Conservation (phyloP, 768 basidiomycete genomes). For the Russula abietina region DNA sequence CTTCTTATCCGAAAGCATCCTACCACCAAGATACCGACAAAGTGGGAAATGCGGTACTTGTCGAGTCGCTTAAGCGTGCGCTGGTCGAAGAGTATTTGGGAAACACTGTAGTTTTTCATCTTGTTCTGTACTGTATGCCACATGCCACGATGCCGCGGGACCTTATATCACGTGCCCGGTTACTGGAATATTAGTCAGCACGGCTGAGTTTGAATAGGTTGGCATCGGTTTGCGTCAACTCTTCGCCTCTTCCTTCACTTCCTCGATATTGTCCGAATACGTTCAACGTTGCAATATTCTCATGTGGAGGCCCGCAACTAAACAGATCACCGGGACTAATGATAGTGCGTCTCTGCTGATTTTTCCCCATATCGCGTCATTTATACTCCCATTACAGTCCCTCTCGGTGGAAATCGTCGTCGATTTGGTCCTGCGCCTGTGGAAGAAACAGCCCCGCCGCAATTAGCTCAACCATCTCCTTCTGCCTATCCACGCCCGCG, state of each 20-base stretch:
- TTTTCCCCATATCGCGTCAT: constrained; percentile 4
- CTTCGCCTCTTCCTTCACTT: constrained; percentile 22
- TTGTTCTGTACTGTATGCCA: background rate
- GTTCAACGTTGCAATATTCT: constrained; percentile 23
- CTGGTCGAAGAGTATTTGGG: constrained; percentile 76
- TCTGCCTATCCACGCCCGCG: constrained; percentile 72
- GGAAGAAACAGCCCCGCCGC: constrained; percentile 77
- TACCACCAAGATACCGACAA: constrained; percentile 69
- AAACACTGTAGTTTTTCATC: constrained; percentile 27
- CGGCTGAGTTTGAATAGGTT: constrained; percentile 22
- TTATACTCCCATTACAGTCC: constrained; percentile 40
- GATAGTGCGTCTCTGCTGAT: constrained; percentile 55
- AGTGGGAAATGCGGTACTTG: constrained; percentile 61
- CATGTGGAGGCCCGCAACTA: constrained; percentile 89
- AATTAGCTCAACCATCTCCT: constrained; percentile 81
- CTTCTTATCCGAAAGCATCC: constrained; percentile 67
- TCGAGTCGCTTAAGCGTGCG: constrained; percentile 73
- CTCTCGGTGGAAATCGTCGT: constrained; percentile 72
- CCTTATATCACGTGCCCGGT: background rate
- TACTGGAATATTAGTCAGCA: constrained; percentile 10
- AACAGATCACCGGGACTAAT: constrained; percentile 88
- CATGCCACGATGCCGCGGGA: no score
- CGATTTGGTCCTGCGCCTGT: constrained; percentile 85
- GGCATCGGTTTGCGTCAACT: constrained; percentile 18
- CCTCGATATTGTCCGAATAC: constrained; percentile 20